phyloP scores from a whole-genome alignment of 2,329 filamentous ascomycete species.

The Alternaria novae-zelandiae region DNA sequence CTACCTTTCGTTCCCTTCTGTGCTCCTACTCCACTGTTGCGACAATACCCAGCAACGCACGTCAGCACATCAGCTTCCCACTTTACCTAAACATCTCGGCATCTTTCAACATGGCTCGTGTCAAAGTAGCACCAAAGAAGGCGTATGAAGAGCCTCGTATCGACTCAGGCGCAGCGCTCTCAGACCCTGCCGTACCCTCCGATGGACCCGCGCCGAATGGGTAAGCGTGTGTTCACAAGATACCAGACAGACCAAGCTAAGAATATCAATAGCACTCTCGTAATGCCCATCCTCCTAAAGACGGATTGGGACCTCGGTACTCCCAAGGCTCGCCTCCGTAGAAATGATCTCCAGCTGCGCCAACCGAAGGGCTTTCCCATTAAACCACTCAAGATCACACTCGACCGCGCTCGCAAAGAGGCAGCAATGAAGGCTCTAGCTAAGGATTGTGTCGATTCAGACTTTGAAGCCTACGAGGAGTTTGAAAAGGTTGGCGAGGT shows the following conservation, averaged over 20 bases:
- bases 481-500: not conserved
- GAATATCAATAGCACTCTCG: not conserved
- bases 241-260: not conserved
- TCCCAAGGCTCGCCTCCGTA: not conserved
- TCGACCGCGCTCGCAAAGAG: constrained; percentile 3
- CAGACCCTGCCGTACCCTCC: not conserved
- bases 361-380: constrained; percentile 13
- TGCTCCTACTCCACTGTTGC: not conserved
- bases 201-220: not conserved
- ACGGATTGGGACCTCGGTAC: not conserved
- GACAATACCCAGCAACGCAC: not conserved
- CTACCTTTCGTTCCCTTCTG: not conserved
- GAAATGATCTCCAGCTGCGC: constrained; percentile 1
- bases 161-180: constrained; percentile 9
- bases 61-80: not conserved
- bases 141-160: not conserved
- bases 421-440: not conserved
- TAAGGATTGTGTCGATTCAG: not conserved
- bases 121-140: not conserved
- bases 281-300: not conserved
- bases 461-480: constrained; percentile 8
- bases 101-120: not conserved
- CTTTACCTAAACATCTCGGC: not conserved
- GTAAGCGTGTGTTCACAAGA: not conserved
- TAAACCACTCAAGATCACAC: constrained; percentile 1